Percentiles rank a stretch among this genome's conserved stretches.
Conservation (phyloP, 148 eudicot species). For the Polygonum maritimum region DNA sequence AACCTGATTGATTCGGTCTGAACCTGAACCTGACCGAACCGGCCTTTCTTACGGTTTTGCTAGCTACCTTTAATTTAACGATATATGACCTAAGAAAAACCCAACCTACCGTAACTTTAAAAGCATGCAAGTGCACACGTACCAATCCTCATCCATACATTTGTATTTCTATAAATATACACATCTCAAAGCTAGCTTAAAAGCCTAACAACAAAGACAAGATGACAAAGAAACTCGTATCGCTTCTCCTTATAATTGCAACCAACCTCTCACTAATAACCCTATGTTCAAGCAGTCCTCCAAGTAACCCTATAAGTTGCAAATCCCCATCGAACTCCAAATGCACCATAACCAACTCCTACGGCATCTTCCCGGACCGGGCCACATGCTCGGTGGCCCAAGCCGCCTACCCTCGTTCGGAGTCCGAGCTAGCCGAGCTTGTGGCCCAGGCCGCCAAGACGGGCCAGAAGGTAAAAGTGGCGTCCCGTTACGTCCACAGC, state of each 20-base stretch:
- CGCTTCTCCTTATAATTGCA: not conserved
- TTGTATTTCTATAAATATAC: not conserved
- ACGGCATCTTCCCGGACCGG: slow-evolving; percentile 59
- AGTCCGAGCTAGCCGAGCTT: slow-evolving; percentile 36
- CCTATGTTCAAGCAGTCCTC: slow-evolving; percentile 29
- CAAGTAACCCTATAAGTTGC: slow-evolving; percentile 58
- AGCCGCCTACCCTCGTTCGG: slow-evolving; percentile 40
- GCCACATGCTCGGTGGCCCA: slow-evolving; percentile 40
- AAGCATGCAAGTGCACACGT: not conserved
- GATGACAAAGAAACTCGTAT: not conserved
- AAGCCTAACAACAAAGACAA: not conserved
- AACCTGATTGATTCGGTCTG: too few species aligned
- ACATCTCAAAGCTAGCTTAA: not conserved
- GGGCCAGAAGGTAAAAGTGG: slow-evolving; percentile 48
- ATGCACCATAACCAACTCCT: slow-evolving; percentile 64
- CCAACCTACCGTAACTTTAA: not conserved
- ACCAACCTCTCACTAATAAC: not conserved
- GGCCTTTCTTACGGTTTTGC: too few species aligned
- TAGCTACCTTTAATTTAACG: not conserved
- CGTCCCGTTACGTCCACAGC: slow-evolving; percentile 49
- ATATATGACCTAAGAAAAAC: not conserved
- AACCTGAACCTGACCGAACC: too few species aligned
- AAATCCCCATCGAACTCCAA: slow-evolving; percentile 2
- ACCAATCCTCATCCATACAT: not conserved
- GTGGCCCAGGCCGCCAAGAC: slow-evolving; percentile 37